phyloP scores from a whole-genome alignment of 2,329 filamentous ascomycete species.

The Penicillium decumbens region DNA sequence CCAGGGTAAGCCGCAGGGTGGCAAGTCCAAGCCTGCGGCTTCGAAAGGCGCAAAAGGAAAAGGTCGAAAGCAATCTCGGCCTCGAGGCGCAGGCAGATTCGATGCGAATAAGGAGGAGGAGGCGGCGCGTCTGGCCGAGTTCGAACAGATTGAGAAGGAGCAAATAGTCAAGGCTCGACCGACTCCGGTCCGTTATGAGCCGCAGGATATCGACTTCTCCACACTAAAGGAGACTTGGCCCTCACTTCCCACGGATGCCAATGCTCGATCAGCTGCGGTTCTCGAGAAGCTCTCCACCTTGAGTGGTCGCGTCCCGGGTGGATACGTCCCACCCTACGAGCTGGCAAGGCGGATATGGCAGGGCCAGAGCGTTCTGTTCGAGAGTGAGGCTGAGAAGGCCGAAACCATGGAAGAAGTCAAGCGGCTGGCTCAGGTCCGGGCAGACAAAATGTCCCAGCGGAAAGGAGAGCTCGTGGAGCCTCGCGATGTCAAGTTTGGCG shows the following conservation, averaged over 20 bases:
- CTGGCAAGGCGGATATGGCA: slow-evolving; percentile 36
- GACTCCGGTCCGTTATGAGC: slow-evolving; percentile 34
- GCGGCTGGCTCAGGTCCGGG: slow-evolving; percentile 30
- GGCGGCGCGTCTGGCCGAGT: slow-evolving; percentile 16
- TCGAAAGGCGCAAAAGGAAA: slow-evolving; percentile 12
- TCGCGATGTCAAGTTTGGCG: slow-evolving; percentile 26
- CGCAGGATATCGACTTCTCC: slow-evolving; percentile 29
- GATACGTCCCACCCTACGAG: slow-evolving; percentile 35
- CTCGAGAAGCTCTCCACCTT: slow-evolving; percentile 34
- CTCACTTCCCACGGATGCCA: slow-evolving; percentile 31
- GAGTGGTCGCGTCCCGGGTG: slow-evolving; percentile 34
- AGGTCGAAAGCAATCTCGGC: slow-evolving; percentile 8
- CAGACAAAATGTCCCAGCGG: slow-evolving; percentile 33
- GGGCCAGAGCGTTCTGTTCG: slow-evolving; percentile 38
- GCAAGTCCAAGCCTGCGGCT: slow-evolving; percentile 19
- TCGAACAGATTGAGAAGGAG: slow-evolving; percentile 30
- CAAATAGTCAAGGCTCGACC: slow-evolving; percentile 29
- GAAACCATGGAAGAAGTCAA: slow-evolving; percentile 35
- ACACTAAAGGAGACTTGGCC: slow-evolving; percentile 39
- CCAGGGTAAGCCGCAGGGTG: slow-evolving; percentile 13
- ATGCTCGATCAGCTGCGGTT: slow-evolving; percentile 28
- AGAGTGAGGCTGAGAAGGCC: slow-evolving; percentile 35
- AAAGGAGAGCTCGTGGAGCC: slow-evolving; percentile 39
- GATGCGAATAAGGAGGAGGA: slow-evolving; percentile 26
- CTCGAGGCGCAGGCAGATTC: slow-evolving; percentile 9